Evolutionary conservation across 139 green algal species (phyloP).

Genomic region (Chlamydomonas asymmetrica): DNA sequence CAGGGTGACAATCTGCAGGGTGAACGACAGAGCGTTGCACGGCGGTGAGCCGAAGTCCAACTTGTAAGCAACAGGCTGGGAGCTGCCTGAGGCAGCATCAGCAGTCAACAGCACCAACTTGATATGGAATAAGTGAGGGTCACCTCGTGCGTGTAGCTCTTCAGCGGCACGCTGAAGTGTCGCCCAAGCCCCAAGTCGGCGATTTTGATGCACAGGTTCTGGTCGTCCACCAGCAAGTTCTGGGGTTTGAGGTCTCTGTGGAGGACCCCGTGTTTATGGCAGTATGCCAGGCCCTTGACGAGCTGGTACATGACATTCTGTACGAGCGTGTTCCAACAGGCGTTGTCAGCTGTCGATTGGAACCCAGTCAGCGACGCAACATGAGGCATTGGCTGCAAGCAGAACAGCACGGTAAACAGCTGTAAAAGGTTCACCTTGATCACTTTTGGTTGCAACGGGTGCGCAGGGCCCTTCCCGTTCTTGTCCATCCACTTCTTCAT

Average conservation of each 20-base stretch:
- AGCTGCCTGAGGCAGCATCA: not conserved
- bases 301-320: slow-evolving; percentile 98
- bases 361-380: no score
- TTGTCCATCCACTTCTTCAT: slow-evolving; percentile 99
- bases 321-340: not conserved
- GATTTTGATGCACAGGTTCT: slow-evolving; percentile 85
- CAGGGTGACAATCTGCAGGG: slow-evolving; percentile 90
- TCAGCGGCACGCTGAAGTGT: slow-evolving; percentile 96
- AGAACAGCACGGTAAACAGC: no score
- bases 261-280: slow-evolving; percentile 95
- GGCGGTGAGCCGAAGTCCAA: no score
- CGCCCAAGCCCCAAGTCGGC: slow-evolving; percentile 96
- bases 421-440: no score
- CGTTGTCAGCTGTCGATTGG: not conserved
- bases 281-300: slow-evolving; percentile 91
- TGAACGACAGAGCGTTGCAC: no score
- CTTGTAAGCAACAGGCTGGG: no score
- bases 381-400: not conserved
- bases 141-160: slow-evolving; percentile 98
- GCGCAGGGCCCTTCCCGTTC: slow-evolving; percentile 77
- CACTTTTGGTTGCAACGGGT: slow-evolving; percentile 55
- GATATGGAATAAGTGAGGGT: no score
- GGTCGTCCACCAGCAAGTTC: slow-evolving; percentile 92
- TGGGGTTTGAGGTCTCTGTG: slow-evolving; percentile 98
- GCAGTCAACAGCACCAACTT: not conserved